phyloP scores from a whole-genome alignment of 1,284 basidiomycete genomes.

The Grifola frondosa region DNA sequence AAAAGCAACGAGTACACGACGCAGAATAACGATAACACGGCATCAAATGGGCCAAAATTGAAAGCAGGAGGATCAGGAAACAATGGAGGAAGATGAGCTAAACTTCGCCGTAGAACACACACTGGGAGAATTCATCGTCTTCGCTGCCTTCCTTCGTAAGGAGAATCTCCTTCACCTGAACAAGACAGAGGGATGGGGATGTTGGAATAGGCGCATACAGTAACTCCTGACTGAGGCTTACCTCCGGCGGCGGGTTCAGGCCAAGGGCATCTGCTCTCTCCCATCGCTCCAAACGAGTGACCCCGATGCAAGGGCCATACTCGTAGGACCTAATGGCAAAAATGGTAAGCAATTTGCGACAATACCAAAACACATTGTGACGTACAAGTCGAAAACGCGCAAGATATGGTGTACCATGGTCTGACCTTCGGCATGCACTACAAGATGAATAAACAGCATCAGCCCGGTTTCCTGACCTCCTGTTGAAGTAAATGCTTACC shows the following conservation, averaged over 20 bases:
- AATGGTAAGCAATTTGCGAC: constrained; percentile 4
- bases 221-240: too few relatives aligned
- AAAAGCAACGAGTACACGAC: too few relatives aligned
- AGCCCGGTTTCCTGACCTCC: not conserved
- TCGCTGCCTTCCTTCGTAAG: constrained; percentile 52
- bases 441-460: constrained; percentile 2
- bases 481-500: constrained; percentile 46
- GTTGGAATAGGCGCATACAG: not conserved
- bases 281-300: constrained; percentile 86
- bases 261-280: constrained; percentile 81
- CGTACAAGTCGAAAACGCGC: constrained; percentile 77
- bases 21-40: too few relatives aligned
- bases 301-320: constrained; percentile 85
- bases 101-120: constrained; percentile 49
- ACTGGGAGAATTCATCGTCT: constrained; percentile 45
- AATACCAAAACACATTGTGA: constrained; percentile 9
- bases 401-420: constrained; percentile 71
- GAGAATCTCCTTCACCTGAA: constrained; percentile 75
- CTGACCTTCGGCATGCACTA: constrained; percentile 64
- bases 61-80: too few relatives aligned
- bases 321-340: constrained; percentile 57
- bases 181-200: too few relatives aligned
- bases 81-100: constrained; percentile 17
- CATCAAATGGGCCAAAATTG: too few relatives aligned
- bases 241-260: constrained; percentile 82